Evolutionary conservation across 345 rosid species (phyloP), one percentile per base, ranked within the genome.

Genomic region (Lepidium africanum): DNA sequence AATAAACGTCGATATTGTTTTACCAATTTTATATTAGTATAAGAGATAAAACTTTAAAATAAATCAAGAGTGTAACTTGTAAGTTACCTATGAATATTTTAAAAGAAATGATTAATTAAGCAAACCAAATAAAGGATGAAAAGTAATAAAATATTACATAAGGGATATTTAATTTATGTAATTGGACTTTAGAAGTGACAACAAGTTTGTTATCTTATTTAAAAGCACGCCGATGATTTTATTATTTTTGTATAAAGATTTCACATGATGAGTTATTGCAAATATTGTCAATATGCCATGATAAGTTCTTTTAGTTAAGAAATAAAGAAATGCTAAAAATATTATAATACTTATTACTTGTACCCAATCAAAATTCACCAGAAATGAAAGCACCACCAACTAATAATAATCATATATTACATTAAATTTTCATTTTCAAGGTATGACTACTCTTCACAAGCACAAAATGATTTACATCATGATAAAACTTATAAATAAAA

Each of bases 281-380:
- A 63, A 55, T 55, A 56, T 72, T 55, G 65, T 72, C 76, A 63
- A 64, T 55, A 16, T 65, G 59, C 27, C 37, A 64, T 72, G 65
- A 65, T 65, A 72, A 57, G 21, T 2, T 53, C 63, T 46, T 12
- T 48, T 11, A 30, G 30, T 17, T 10, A 3, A 32, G 33, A 21
- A 37, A 11, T 42, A 27, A 27, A 27, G 19, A 54, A 50, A 63
- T 69, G 54, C 52, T 13, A 46, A 36, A 39, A 35, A 25, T 11
- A 5, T 7, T 23, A 53, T n/a, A 60, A 3, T 50, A 48, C 41
- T 54, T 15, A 51, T 50, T 50, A 32, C 52, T 51, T 33, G 37
- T 63, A 56, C 6, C 54, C 52, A 65, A 63, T 63, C 13, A 27
- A 25, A 25, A 48, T 57, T 72, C 71, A 65, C 59, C 53, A 57